Base-by-base conservation (phyloP, 768 basidiomycete genomes). In the Galerina sulciceps region DNA sequence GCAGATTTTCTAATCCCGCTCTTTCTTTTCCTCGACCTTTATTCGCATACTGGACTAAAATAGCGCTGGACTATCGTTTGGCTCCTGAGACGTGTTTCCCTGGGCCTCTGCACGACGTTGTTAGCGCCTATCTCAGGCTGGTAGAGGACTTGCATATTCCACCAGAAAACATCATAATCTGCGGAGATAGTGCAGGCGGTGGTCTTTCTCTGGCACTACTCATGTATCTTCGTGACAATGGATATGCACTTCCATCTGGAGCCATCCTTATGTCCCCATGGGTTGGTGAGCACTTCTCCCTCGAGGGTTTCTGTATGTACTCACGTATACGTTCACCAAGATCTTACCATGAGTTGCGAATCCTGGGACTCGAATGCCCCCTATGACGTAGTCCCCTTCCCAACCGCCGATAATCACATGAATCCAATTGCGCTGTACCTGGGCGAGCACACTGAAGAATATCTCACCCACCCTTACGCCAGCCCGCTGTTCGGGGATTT, bases 71-170 rank as follows among this genome's bases (percentile, higher is more conserved):
- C 71, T 99, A 99, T 73, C 92, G 96, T 10, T 81, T 99, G 36
- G 96, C 96, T 0, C 96, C 96, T 1, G 96, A 99, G 73, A 94
- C 94, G 4, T 83, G 85, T 42, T 99, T 99, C 73, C 96, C 96
- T 0, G 93, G 95, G 0, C 91, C 94, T 10, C 70, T 79, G 13
- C 79, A 96, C 81, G 96, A 99, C 66, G 91, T 88, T 18, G 92
- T 95, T 51, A 84, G 80, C 41, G 91, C 88, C 0, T 99, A 98
- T 71, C 79, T 99, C 62, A 83, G 96, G 17, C 81, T 99, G 18
- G 81, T 89, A 1, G 89, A 94, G 55, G 94, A 97, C 59, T 84
- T 99, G 42, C 86, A 88, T 46, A 93, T 99, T 50, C 93, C 94
- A 3, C 85, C 96, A 0, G 90, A 93, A 74, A 97, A 96, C 65